phyloP scores from a whole-genome alignment of 2,329 filamentous ascomycete species.

The Tympanopsis confertula region DNA sequence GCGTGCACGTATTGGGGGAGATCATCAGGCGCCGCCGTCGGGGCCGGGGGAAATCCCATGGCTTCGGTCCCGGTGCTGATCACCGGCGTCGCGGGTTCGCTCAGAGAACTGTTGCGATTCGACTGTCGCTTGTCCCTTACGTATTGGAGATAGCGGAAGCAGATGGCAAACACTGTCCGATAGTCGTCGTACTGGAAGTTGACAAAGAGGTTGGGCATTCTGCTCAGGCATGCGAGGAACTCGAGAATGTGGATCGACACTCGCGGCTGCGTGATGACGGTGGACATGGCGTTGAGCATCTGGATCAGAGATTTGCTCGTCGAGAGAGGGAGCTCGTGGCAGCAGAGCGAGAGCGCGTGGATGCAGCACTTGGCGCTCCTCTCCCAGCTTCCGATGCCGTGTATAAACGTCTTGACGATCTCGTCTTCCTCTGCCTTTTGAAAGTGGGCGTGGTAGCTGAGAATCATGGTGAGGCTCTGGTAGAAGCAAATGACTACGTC shows the following conservation, averaged over 20 bases:
- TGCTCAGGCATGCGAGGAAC: constrained; percentile 80
- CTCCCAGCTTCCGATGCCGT: constrained; percentile 74
- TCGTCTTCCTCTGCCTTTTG: constrained; percentile 79
- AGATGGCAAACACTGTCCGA: constrained; percentile 87
- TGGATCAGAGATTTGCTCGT: constrained; percentile 75
- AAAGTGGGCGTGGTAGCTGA: constrained; percentile 83
- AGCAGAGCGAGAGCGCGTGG: constrained; percentile 87
- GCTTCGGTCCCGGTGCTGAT: constrained; percentile 7
- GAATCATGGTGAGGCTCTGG: constrained; percentile 72
- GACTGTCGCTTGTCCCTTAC: constrained; percentile 49
- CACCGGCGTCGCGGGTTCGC: constrained; percentile 24
- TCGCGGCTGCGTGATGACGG: constrained; percentile 85
- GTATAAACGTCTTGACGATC: constrained; percentile 74
- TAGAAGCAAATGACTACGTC: constrained; percentile 85
- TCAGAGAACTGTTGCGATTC: constrained; percentile 24
- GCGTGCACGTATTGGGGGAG: constrained; percentile 89
- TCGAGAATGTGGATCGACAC: constrained; percentile 92
- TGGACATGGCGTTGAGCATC: constrained; percentile 85
- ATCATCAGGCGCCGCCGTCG: constrained; percentile 43
- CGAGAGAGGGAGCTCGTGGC: constrained; percentile 81
- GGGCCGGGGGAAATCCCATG: constrained; percentile 8
- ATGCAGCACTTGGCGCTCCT: constrained; percentile 86
- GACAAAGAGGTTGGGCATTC: constrained; percentile 72
- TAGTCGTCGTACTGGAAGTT: constrained; percentile 89
- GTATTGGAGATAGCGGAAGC: constrained; percentile 84